Percentiles rank a stretch among this genome's conserved stretches.
Conservation (phyloP, 768 basidiomycete species). For the Megacollybia marginata region DNA sequence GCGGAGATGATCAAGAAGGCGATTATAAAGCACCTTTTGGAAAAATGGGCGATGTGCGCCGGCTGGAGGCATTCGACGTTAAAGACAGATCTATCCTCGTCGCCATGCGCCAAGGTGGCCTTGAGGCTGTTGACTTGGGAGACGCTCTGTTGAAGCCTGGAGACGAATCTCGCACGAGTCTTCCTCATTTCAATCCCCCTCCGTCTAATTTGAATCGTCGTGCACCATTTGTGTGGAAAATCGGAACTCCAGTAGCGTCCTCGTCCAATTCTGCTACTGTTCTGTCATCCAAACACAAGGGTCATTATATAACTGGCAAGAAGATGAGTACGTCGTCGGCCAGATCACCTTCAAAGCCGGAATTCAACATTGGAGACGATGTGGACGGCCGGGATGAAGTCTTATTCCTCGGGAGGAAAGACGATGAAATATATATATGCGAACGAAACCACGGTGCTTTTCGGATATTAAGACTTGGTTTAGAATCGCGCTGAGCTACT, state of each 20-base stretch:
- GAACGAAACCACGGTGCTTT: slow-evolving; percentile 70
- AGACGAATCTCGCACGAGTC: slow-evolving; percentile 63
- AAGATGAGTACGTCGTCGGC: slow-evolving; percentile 40
- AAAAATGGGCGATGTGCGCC: slow-evolving; percentile 76
- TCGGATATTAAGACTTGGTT: slow-evolving; percentile 62
- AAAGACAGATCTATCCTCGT: slow-evolving; percentile 70
- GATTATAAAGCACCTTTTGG: slow-evolving; percentile 26
- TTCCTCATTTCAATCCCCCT: slow-evolving; percentile 68
- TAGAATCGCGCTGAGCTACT: slow-evolving; percentile 22
- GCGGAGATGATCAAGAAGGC: slow-evolving; percentile 50
- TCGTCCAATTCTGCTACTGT: slow-evolving; percentile 30
- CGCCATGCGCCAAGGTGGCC: slow-evolving; percentile 79
- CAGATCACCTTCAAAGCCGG: slow-evolving; percentile 41
- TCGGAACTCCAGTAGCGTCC: slow-evolving; percentile 59
- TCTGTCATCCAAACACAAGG: slow-evolving; percentile 32
- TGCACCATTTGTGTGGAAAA: slow-evolving; percentile 75
- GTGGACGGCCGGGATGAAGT: slow-evolving; percentile 58
- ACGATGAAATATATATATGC: slow-evolving; percentile 74
- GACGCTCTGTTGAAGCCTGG: slow-evolving; percentile 77
- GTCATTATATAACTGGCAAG: slow-evolving; percentile 34
- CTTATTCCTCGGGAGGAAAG: slow-evolving; percentile 72
- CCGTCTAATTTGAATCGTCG: slow-evolving; percentile 59
- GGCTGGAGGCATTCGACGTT: slow-evolving; percentile 77
- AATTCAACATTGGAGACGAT: slow-evolving; percentile 50
- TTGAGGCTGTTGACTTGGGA: slow-evolving; percentile 73